Percentiles rank a stretch among this genome's conserved stretches.
These are phyloP conservation scores for Xylariaceae sp. DNA, from an alignment of 2,329 filamentous ascomycete genomes.

Conservation along the genomic window DNA sequence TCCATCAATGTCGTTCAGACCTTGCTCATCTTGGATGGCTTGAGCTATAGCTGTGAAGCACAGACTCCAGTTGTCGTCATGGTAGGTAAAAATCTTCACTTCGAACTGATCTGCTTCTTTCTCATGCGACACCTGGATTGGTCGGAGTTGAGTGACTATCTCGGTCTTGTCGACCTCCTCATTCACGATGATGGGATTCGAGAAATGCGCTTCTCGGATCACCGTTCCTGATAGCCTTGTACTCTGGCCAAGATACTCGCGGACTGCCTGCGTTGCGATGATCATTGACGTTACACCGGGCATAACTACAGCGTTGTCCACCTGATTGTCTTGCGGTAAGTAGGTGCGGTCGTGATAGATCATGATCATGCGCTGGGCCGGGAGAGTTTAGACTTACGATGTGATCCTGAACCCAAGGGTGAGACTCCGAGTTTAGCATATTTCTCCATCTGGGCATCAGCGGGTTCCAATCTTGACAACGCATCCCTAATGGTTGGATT, in stretches of 20 bases:
- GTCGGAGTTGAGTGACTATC: constrained; percentile 15
- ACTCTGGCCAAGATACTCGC: no score
- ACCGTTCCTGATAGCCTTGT: no score
- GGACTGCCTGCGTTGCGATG: no score
- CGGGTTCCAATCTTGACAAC: constrained; percentile 18
- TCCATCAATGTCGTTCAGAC: no score
- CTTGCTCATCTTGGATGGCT: constrained; percentile 20
- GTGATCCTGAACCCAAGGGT: constrained; percentile 41
- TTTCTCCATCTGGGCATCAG: constrained; percentile 35
- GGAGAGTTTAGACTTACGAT: no score
- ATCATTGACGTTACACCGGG: no score
- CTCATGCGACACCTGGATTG: constrained; percentile 5
- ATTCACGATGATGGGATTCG: not conserved
- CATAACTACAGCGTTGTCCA: no score
- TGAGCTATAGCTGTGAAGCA: constrained; percentile 5
- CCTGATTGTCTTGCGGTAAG: no score
- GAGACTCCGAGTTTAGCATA: constrained; percentile 30
- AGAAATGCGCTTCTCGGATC: constrained; percentile 4
- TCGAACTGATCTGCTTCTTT: constrained; percentile 10
- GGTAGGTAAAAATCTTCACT: constrained; percentile 9
- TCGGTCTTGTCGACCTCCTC: constrained; percentile 4
- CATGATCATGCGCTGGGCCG: no score
- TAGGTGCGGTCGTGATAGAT: no score
- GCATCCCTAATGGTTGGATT: constrained; percentile 23
- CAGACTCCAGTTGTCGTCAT: not conserved